phyloP scores from a whole-genome alignment of 2,329 filamentous ascomycete genomes.

The Talaromyces verruculosus region DNA sequence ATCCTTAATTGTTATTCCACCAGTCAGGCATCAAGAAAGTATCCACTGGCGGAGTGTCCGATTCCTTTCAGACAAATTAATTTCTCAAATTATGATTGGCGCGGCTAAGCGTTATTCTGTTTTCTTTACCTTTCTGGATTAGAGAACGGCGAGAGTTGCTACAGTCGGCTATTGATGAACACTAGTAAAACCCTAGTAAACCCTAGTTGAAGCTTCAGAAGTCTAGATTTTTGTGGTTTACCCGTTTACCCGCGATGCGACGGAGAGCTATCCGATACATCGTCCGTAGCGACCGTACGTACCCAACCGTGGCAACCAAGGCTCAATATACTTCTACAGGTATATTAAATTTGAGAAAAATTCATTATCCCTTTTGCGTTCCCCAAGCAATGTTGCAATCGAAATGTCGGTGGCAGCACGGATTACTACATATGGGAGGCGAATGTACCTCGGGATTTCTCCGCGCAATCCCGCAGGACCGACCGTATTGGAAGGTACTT shows the following conservation, averaged over 20 bases:
- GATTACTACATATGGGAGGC: not conserved
- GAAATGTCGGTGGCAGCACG: not conserved
- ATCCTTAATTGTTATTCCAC: not conserved
- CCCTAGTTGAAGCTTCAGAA: not conserved
- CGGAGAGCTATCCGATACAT: not conserved
- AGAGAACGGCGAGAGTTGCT: not conserved
- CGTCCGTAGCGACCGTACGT: not conserved
- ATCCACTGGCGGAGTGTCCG: not conserved
- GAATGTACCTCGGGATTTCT: not conserved
- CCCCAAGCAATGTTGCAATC: not conserved
- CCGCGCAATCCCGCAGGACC: not conserved
- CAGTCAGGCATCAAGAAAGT: not conserved
- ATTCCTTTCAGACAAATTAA: not conserved
- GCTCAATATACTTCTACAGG: not conserved
- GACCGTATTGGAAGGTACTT: not conserved
- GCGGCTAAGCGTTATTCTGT: not conserved
- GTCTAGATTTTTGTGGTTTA: slow-evolving; percentile 1
- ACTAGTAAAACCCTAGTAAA: not conserved
- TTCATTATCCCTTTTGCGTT: not conserved
- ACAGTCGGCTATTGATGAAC: not conserved
- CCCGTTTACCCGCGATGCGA: not conserved
- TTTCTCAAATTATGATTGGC: not conserved
- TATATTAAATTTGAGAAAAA: not conserved
- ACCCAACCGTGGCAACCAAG: not conserved
- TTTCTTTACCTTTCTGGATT: not conserved